Evolutionary conservation across 2,329 filamentous ascomycete species (phyloP).

Genomic region (Xenoacremonium recifei): DNA sequence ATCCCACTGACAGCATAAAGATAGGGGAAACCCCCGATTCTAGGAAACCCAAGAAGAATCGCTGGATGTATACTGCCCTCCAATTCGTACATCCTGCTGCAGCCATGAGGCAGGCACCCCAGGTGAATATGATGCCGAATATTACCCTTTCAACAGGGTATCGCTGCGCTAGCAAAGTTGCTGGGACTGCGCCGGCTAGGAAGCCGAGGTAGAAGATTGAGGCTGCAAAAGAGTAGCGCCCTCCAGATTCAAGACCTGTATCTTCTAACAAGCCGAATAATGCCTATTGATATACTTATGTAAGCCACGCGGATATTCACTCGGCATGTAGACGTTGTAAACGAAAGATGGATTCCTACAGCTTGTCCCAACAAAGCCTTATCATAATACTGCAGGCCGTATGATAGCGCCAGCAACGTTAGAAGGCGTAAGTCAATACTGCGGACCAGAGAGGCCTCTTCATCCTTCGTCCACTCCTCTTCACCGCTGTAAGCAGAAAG

Average conservation of each 20-base stretch:
- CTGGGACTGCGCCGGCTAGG: conserved; percentile 46
- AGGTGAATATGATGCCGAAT: conserved; percentile 27
- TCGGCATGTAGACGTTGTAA: neutral
- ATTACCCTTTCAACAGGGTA: conserved; percentile 47
- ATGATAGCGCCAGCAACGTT: conserved; percentile 45
- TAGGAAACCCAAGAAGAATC: conserved; percentile 56
- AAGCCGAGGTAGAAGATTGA: conserved; percentile 50
- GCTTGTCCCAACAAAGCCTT: conserved; percentile 55
- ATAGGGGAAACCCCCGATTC: conserved; percentile 56
- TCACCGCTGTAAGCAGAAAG: conserved; percentile 41
- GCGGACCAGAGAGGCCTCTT: conserved; percentile 40
- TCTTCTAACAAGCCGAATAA: conserved; percentile 18
- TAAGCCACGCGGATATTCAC: neutral
- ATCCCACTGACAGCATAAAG: conserved; percentile 51
- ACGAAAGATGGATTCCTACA: conserved; percentile 34
- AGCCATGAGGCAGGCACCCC: conserved; percentile 37
- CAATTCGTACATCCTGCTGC: conserved; percentile 38
- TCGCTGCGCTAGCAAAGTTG: conserved; percentile 38
- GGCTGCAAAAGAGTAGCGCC: conserved; percentile 42
- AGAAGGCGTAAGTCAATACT: conserved; percentile 33
- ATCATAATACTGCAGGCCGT: conserved; percentile 47
- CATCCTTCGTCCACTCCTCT: conserved; percentile 38
- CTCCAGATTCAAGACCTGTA: conserved; percentile 34
- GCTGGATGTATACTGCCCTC: conserved; percentile 39
- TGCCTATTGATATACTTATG: conserved; percentile 11